Evolutionary conservation across 176 grass and related monocot species (phyloP).

Genomic region (Rhynchospora tenuis): DNA sequence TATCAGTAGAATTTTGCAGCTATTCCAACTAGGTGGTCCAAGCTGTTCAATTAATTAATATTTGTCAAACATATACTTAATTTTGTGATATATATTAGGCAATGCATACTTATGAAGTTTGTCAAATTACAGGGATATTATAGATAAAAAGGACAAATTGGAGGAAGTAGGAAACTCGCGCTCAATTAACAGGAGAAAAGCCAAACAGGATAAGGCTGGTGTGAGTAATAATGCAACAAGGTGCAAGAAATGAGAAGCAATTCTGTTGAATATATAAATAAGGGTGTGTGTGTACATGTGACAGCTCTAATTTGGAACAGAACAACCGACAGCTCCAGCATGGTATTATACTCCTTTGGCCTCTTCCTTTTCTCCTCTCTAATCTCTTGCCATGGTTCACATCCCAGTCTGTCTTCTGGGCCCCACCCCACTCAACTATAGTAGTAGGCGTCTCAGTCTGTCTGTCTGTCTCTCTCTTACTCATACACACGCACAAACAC

Average conservation of each 20-base stretch:
- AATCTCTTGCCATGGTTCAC: constrained; percentile 33
- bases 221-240: constrained; percentile 17
- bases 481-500: too few species aligned
- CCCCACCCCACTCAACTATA: constrained; percentile 15
- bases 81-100: background rate
- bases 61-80: background rate
- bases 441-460: constrained; percentile 18
- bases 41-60: background rate
- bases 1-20: background rate
- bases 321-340: constrained; percentile 82
- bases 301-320: constrained; percentile 71
- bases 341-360: constrained; percentile 56
- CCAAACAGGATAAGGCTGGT: constrained; percentile 21
- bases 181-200: background rate
- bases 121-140: background rate
- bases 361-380: constrained; percentile 28
- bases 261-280: constrained; percentile 6
- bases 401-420: constrained; percentile 31
- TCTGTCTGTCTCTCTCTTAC: constrained; percentile 26
- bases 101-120: background rate
- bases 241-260: constrained; percentile 43
- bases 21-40: background rate
- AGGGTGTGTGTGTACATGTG: constrained; percentile 69
- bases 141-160: background rate
- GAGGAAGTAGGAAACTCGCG: background rate